These are phyloP conservation scores for Quercus lobata DNA, from an alignment of 331 rosid genomes.

Conservation along the genomic window DNA sequence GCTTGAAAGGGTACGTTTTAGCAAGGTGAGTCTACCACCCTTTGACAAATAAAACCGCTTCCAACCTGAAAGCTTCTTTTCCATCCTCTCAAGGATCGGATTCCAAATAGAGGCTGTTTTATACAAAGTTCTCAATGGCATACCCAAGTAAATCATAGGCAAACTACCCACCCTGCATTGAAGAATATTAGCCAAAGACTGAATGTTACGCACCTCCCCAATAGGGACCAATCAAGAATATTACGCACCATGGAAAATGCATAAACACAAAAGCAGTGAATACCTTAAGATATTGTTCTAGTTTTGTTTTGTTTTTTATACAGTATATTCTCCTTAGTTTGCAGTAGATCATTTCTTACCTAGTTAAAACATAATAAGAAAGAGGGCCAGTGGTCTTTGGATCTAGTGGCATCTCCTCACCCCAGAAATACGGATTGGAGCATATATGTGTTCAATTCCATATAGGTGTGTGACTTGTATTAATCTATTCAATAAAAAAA, in stretches of 20 bases:
- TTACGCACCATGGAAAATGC: not conserved
- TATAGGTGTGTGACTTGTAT: not conserved
- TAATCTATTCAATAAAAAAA: not conserved
- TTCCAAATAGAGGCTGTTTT: no score
- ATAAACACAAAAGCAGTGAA: not conserved
- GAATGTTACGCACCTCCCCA: no score
- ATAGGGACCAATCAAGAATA: no score
- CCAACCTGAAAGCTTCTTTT: no score
- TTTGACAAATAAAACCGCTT: no score
- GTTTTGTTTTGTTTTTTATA: not conserved
- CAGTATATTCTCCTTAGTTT: not conserved
- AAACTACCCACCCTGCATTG: no score
- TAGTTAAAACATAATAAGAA: not conserved
- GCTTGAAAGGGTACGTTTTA: no score
- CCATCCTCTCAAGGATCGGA: no score
- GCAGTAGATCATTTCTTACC: not conserved
- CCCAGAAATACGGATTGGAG: not conserved
- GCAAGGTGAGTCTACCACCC: no score
- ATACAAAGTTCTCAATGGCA: no score
- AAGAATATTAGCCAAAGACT: no score
- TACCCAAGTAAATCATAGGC: no score
- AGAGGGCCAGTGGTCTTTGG: not conserved
- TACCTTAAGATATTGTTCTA: not conserved
- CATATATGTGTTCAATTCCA: not conserved
- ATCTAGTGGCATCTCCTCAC: not conserved